Evolutionary conservation across 1,139 yeast genomes (phyloP).

Genomic region (Zygoascus hellenicus): DNA sequence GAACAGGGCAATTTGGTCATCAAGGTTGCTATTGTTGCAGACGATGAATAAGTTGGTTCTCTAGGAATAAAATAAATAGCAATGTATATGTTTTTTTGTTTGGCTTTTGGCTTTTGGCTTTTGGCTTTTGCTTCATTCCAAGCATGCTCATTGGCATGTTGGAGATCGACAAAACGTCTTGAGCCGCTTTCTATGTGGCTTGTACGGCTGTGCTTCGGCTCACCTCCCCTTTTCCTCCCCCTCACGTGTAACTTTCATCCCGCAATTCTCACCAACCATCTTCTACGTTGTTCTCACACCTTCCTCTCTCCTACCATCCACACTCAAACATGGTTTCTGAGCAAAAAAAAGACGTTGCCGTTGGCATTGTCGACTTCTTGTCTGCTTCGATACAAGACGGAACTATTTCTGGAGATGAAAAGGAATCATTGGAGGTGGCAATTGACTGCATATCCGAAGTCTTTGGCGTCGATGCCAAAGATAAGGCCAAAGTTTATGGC

Average conservation of each 20-base stretch:
- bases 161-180: no score
- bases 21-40: constrained; percentile 24
- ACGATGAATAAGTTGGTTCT: not conserved
- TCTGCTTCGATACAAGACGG: constrained; percentile 55
- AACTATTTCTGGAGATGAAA: constrained; percentile 60
- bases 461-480: constrained; percentile 54
- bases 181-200: not conserved
- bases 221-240: no score
- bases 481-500: constrained; percentile 43
- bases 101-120: no score
- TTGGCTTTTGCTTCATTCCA: no score
- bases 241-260: not conserved
- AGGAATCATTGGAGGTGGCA: constrained; percentile 93
- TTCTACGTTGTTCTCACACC: constrained; percentile 1
- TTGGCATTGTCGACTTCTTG: constrained; percentile 69
- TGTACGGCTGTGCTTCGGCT: no score
- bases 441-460: constrained; percentile 89
- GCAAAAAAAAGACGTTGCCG: constrained; percentile 59
- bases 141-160: no score
- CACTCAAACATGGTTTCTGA: constrained; percentile 9
- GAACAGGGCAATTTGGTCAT: constrained; percentile 28
- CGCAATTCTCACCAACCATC: not conserved
- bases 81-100: no score
- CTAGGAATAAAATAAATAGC: no score
- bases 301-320: not conserved